Evolutionary conservation across 257 asterid species (phyloP), one percentile per base, ranked within the genome.

Genomic region (Cruciata laevipes): DNA sequence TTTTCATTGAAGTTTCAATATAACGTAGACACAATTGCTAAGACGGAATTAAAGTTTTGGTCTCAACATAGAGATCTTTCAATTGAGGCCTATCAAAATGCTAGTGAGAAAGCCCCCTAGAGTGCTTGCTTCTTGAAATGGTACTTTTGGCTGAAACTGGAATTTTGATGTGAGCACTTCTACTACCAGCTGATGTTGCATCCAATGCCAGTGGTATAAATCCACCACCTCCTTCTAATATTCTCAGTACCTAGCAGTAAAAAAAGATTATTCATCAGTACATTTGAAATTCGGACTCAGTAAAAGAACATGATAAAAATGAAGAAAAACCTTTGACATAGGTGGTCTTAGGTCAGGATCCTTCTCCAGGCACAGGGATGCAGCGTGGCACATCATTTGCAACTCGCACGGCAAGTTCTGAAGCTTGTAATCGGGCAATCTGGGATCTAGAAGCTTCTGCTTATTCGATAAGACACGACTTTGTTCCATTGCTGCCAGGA

Each of bases 271-370:
- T 49, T 35, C 25, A 1, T 24, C 20, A 52, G 24, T 11, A 23
- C n/a, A 4, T 14, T 31, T 24, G 17, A 42, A 42, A 42, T 42
- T 11, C 51, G 18, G 51, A 25, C 12, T 58, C 12, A 7, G 3
- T 4, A 13, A 17, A 64, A 10, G 8, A 8, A 62, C 4, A 3
- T 21, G 60, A 40, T 3, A 13, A 17, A 69, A 44, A 58, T 57
- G 57, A 88, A 9, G 67, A 37, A 59, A 64, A 57, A 88, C 97
- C 96, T 90, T 90, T 58, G 97, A 88, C 88, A 90, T 86, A 30
- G 96, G 81, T 6, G 97, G 97, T 56, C 97, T 82, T 71, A 69
- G 71, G 31, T 83, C 81, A 56, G 96, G 97, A 81, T 90, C 90
- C 69, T 83, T 87, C 66, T 81, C 95, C 11, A 90, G 83, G 74